A percentile compares a stretch with the other conserved stretches of the same genome.
Conservation (phyloP, 306 rosid genomes). For the Lupinus albus region DNA sequence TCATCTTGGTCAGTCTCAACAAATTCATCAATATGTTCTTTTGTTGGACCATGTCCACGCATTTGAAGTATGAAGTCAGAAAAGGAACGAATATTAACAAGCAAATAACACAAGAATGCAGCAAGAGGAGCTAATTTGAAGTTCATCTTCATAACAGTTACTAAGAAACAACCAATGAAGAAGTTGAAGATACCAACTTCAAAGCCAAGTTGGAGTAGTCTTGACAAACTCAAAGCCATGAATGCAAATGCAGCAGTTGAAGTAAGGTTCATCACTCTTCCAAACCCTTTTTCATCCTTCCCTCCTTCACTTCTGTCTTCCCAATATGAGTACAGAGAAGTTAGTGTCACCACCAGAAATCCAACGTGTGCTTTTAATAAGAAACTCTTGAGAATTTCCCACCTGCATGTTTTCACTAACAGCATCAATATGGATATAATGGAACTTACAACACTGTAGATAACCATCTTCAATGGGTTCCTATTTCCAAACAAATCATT, state of each 20-base stretch:
- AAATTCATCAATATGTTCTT: no score
- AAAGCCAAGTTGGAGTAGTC: constrained; percentile 1
- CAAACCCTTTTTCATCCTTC: not conserved
- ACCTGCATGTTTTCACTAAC: not conserved
- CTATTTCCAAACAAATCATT: constrained; percentile 6
- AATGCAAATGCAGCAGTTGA: constrained; percentile 19
- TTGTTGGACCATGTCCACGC: no score
- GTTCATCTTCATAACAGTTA: constrained; percentile 26
- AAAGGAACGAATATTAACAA: no score
- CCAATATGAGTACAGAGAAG: constrained; percentile 17
- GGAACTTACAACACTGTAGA: not conserved
- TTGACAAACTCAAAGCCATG: constrained; percentile 24
- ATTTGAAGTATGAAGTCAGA: no score
- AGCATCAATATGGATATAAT: not conserved
- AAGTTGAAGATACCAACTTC: constrained; percentile 5
- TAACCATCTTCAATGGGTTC: constrained; percentile 3
- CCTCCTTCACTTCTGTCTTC: constrained; percentile 8
- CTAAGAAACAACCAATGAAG: constrained; percentile 26
- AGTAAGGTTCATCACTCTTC: not conserved
- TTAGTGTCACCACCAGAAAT: constrained; percentile 16
- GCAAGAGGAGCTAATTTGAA: not conserved
- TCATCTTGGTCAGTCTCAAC: no score
- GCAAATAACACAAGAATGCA: no score
- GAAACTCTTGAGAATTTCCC: not conserved
- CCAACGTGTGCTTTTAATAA: constrained; percentile 18